These are phyloP conservation scores for Trypanosoma vivax DNA, from an alignment of 208 protist species.

Conservation along the genomic window DNA sequence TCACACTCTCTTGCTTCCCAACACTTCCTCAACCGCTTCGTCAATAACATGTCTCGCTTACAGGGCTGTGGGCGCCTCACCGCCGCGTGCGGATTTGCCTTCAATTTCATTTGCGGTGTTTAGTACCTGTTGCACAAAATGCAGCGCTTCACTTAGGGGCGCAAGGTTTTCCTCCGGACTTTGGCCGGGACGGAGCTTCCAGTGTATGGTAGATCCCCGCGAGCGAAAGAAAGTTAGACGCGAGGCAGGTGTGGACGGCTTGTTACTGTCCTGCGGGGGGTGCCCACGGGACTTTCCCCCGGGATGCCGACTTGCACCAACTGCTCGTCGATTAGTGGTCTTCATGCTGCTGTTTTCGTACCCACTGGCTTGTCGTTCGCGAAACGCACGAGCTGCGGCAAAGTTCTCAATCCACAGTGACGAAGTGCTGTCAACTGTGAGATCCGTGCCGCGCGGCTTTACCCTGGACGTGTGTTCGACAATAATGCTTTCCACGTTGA, in stretches of 20 bases:
- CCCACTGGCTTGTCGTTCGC: conserved; percentile 24
- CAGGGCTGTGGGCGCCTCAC: conserved; percentile 61
- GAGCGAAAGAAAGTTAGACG: conserved; percentile 79
- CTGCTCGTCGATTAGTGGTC: background rate
- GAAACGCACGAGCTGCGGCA: conserved; percentile 66
- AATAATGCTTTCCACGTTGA: conserved; percentile 81
- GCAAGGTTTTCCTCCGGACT: conserved; percentile 68
- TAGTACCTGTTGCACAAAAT: conserved; percentile 71
- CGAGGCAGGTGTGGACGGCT: conserved; percentile 47
- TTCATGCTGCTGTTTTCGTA: background rate
- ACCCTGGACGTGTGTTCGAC: conserved; percentile 77
- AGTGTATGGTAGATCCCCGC: conserved; percentile 68
- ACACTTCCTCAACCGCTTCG: background rate
- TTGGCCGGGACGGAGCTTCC: conserved; percentile 60
- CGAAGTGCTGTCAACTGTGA: conserved; percentile 77
- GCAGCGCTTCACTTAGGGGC: conserved; percentile 70
- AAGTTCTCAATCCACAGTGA: conserved; percentile 87
- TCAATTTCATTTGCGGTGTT: conserved; percentile 81
- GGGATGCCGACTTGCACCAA: conserved; percentile 6
- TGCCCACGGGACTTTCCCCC: conserved; percentile 9
- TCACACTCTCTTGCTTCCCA: background rate
- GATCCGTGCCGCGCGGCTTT: conserved; percentile 55
- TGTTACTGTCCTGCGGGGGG: conserved; percentile 15
- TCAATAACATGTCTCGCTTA: conserved; percentile 14
- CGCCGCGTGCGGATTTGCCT: conserved; percentile 50